Evolutionary conservation across 2,329 filamentous ascomycete species (phyloP).

Genomic region (Rutstroemia sp.): DNA sequence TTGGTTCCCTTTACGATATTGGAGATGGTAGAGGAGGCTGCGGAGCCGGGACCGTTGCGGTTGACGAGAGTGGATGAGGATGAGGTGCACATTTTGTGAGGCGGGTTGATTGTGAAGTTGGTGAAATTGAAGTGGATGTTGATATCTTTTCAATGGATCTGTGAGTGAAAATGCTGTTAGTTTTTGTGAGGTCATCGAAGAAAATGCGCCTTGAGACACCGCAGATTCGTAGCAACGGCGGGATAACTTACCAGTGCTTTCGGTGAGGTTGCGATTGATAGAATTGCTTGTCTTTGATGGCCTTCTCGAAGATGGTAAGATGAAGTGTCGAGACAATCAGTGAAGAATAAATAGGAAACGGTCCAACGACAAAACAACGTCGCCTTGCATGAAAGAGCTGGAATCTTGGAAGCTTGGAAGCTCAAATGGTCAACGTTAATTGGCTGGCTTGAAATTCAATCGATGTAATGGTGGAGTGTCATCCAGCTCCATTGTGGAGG

Average conservation of each 20-base stretch:
- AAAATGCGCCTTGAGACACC: too few species aligned
- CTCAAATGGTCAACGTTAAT: background rate
- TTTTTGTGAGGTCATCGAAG: too few species aligned
- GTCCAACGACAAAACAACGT: background rate
- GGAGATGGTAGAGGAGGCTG: conserved; percentile 37
- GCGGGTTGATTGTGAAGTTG: background rate
- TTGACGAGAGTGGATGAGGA: conserved; percentile 5
- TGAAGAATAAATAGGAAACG: background rate
- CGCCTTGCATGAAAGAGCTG: background rate
- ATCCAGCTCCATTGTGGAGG: background rate
- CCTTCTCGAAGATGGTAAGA: background rate
- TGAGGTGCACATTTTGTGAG: conserved; percentile 10
- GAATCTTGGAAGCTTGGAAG: conserved; percentile 8
- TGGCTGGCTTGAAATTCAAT: background rate
- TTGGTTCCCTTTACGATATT: conserved; percentile 42
- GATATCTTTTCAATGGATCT: background rate
- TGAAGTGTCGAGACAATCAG: background rate
- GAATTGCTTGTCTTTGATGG: too few species aligned
- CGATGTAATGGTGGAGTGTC: background rate
- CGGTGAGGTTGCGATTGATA: too few species aligned
- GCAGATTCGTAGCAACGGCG: too few species aligned
- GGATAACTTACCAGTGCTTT: too few species aligned
- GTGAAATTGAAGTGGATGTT: background rate
- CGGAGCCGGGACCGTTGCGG: conserved; percentile 8
- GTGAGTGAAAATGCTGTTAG: background rate